phyloP scores from a whole-genome alignment of 768 basidiomycete genomes.

The Lactifluus piperatus region DNA sequence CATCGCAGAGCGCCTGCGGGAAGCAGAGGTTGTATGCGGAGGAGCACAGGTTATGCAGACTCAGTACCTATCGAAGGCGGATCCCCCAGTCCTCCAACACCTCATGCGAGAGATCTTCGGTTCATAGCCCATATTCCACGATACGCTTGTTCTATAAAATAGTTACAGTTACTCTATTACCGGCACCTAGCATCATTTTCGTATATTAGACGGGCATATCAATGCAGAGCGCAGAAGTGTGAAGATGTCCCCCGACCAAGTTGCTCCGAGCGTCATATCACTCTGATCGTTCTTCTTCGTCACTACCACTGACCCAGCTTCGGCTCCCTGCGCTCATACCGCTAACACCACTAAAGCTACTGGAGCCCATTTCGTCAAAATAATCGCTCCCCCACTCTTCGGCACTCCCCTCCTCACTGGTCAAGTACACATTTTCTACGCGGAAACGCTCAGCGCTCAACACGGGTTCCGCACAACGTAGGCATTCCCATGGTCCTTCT shows the following conservation, averaged over 20 bases:
- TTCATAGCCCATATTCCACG: neutral
- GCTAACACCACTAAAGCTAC: conserved; percentile 20
- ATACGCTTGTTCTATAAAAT: neutral
- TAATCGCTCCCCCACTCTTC: conserved; percentile 49
- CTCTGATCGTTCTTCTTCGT: conserved; percentile 18
- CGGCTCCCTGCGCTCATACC: conserved; percentile 19
- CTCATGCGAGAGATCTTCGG: conserved; percentile 31
- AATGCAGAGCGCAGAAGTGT: neutral
- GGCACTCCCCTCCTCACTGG: conserved; percentile 38
- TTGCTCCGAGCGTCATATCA: neutral
- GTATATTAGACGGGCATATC: neutral
- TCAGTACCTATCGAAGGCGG: conserved; percentile 53
- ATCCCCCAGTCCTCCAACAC: conserved; percentile 66
- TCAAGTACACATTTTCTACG: conserved; percentile 20
- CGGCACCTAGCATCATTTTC: neutral
- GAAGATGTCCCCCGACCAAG: neutral
- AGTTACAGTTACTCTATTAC: neutral
- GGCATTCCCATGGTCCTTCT: conserved; percentile 67
- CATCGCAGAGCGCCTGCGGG: conserved; percentile 48
- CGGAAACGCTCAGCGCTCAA: conserved; percentile 51
- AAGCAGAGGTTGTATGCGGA: conserved; percentile 52
- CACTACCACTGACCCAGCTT: conserved; percentile 20
- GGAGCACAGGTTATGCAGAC: conserved; percentile 53
- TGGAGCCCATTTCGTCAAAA: conserved; percentile 20
- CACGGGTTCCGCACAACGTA: conserved; percentile 67